Evolutionary conservation across 2,329 filamentous ascomycete genomes (phyloP), one percentile per base, ranked within the genome.

Genomic region (Arthrocladium fulminans): DNA sequence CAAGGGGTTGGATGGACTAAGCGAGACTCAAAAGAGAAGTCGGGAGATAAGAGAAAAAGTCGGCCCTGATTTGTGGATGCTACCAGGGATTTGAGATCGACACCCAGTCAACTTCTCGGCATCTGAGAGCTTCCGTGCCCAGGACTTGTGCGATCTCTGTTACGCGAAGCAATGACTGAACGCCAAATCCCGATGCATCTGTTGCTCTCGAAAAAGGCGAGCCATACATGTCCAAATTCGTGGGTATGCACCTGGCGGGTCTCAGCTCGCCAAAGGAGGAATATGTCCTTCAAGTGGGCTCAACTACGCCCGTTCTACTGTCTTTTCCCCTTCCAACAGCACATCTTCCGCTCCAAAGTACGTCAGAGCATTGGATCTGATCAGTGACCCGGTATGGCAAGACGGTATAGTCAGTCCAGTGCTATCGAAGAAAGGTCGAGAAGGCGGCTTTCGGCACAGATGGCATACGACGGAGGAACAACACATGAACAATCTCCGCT

Each of bases 401-500:
- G 43, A 12, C 3, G 24, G n/a, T 38, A 45, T 20, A 45, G 41
- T 19, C 24, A 44, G 7, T 30, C 41, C 8, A 30, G 27, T 19
- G 3, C n/a, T 3, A 15, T n/a, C 3, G 41, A 44, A 3, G 41
- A 30, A 17, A 24, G 23, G 2, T 44, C 24, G 3, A 44, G 19
- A 32, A 3, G 41, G 15, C 41, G 19, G 4, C 17, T 20, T 23
- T 45, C 43, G n/a, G 13, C n/a, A 23, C 29, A 20, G 9, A 30
- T 17, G 22, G 22, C 32, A 17, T 19, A 35, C 4, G 8, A 24
- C 22, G n/a, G 51, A 10, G 41, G 54, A 17, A 48, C 49, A 15
- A 63, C 70, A 6, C 56, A 67, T 47, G 73, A 75, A 53, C 63
- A 58, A 3, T 68, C 69, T 8, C 61, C 64, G 17, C 65, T 75